Percentiles rank a stretch among this genome's conserved stretches.
Conservation (phyloP, 345 rosid species). For the Brassica juncea region DNA sequence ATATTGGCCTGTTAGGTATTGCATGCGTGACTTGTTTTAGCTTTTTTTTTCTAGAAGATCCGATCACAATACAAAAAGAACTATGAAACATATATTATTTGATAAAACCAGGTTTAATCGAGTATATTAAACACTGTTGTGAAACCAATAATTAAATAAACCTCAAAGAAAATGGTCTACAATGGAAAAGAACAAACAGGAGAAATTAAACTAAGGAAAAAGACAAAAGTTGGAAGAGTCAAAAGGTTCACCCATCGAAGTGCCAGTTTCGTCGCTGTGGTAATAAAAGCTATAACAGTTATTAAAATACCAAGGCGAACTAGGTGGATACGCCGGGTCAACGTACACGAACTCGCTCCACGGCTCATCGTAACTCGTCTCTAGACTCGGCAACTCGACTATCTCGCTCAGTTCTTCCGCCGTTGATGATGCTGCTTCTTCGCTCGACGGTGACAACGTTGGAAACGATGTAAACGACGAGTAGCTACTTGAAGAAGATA, state of each 20-base stretch:
- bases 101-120: constrained; percentile 17
- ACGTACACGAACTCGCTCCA: constrained; percentile 59
- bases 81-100: neutral
- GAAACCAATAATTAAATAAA: constrained; percentile 22
- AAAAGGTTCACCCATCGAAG: constrained; percentile 37
- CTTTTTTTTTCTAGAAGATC: neutral
- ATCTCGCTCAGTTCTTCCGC: constrained; percentile 77
- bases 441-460: constrained; percentile 23
- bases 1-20: too few relatives aligned
- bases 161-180: neutral
- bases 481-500: constrained; percentile 15
- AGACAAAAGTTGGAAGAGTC: constrained; percentile 42
- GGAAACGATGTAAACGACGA: constrained; percentile 15
- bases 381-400: constrained; percentile 77
- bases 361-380: constrained; percentile 50
- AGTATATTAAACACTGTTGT: constrained; percentile 17
- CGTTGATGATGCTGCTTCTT: constrained; percentile 49
- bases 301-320: constrained; percentile 46
- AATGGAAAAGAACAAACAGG: neutral
- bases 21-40: neutral
- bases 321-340: constrained; percentile 53
- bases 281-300: constrained; percentile 40
- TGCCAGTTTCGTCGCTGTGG: constrained; percentile 43
- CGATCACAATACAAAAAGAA: neutral
- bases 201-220: constrained; percentile 23